These are phyloP conservation scores for Pichiaceae sp. DNA, from an alignment of 1,139 yeast species.

Conservation along the genomic window DNA sequence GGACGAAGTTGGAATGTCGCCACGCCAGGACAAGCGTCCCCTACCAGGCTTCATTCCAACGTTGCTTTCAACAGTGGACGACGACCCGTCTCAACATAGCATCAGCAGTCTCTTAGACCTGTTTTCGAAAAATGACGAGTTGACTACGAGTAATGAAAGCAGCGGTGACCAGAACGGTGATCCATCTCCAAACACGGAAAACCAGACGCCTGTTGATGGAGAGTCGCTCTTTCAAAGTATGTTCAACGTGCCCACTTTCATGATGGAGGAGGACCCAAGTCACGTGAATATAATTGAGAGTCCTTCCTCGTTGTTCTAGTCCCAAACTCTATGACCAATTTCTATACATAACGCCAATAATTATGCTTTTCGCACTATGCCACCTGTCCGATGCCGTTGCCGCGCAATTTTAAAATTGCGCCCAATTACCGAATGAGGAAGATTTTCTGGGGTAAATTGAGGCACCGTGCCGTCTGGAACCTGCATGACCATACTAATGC, in stretches of 20 bases:
- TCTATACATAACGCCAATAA: no score
- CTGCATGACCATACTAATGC: no score
- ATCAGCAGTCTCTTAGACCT: constrained; percentile 1
- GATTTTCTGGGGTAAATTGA: not conserved
- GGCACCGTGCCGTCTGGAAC: no score
- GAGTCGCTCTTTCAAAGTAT: constrained; percentile 18
- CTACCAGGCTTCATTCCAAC: not conserved
- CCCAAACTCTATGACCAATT: no score
- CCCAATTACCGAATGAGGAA: not conserved
- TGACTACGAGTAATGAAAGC: constrained; percentile 2
- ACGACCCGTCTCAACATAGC: not conserved
- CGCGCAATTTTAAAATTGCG: not conserved
- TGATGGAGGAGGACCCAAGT: constrained; percentile 19
- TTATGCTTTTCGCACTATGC: no score
- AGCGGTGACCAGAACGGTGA: constrained; percentile 2
- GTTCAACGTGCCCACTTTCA: constrained; percentile 21
- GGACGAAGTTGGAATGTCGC: not conserved
- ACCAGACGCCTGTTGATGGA: constrained; percentile 5
- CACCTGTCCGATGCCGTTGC: not conserved
- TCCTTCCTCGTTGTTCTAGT: no score
- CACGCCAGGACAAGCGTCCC: not conserved
- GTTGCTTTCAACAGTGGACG: not conserved
- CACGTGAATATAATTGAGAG: no score
- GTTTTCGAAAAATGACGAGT: constrained; percentile 1
- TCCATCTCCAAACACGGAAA: not conserved